phyloP scores from a whole-genome alignment of 129 eudicot species.

The Ambrosia trifida region DNA sequence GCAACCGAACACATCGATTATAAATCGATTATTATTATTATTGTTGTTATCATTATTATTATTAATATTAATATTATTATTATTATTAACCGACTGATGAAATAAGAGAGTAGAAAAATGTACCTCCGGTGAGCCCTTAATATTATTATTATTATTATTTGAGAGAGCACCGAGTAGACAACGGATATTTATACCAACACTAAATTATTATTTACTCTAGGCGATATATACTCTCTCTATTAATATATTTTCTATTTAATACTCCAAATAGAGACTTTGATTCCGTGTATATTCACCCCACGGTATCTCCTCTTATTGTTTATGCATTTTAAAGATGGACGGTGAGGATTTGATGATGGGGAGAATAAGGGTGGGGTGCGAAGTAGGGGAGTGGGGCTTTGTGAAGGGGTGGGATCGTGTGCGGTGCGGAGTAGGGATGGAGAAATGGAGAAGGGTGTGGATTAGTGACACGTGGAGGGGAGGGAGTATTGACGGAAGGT shows the following conservation, averaged over 20 bases:
- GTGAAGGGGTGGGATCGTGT: slow-evolving; percentile 15
- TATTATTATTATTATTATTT: not conserved
- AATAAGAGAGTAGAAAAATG: slow-evolving; percentile 5
- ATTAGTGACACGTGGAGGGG: slow-evolving; percentile 28
- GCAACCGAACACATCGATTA: not conserved
- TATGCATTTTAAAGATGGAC: not conserved
- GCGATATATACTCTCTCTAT: slow-evolving; percentile 30
- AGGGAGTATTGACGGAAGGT: slow-evolving; percentile 4
- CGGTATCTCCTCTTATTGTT: too few relatives aligned
- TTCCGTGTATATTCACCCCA: slow-evolving; percentile 4
- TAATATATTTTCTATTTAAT: slow-evolving; percentile 3
- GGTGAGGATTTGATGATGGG: slow-evolving; percentile 19
- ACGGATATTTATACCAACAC: not conserved
- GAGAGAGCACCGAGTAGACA: slow-evolving; percentile 23
- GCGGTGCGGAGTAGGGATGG: slow-evolving; percentile 14
- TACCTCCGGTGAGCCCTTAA: slow-evolving; percentile 24
- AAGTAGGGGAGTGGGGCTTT: not conserved
- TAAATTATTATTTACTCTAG: slow-evolving; percentile 2
- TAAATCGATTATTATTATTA: not conserved
- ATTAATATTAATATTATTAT: not conserved
- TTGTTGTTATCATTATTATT: too few relatives aligned
- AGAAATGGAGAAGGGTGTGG: not conserved
- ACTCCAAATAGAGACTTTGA: slow-evolving; percentile 8
- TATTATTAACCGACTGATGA: not conserved
- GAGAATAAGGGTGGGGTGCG: not conserved